A percentile compares a stretch with the other conserved stretches of the same genome.
These are phyloP conservation scores for Fusarium falciforme DNA, from an alignment of 2,329 filamentous ascomycete species.

Conservation along the genomic window DNA sequence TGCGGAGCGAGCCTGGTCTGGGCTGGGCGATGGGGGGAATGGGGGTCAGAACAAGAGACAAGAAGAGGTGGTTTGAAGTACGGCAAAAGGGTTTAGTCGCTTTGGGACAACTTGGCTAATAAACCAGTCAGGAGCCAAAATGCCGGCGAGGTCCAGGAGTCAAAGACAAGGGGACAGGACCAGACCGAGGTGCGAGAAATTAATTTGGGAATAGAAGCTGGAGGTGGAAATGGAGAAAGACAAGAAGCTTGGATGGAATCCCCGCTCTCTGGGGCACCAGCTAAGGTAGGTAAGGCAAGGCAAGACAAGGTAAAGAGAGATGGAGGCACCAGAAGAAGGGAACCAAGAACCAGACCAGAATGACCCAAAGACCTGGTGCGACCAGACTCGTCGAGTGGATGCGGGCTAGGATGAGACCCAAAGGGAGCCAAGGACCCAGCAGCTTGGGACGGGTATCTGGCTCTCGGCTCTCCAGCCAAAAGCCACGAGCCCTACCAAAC, in stretches of 20 bases:
- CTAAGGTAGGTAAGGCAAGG: background rate
- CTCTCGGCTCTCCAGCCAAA: slow-evolving; percentile 36
- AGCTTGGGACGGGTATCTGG: slow-evolving; percentile 47
- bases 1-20: background rate
- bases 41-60: background rate
- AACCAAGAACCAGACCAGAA: slow-evolving; percentile 19
- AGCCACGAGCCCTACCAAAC: slow-evolving; percentile 39
- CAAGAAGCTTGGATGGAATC: slow-evolving; percentile 35
- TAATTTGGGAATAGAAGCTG: slow-evolving; percentile 30
- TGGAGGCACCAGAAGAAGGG: slow-evolving; percentile 29
- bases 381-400: slow-evolving; percentile 33
- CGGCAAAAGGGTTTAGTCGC: background rate
- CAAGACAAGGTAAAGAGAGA: background rate
- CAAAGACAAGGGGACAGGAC: background rate
- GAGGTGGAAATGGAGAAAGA: slow-evolving; percentile 37
- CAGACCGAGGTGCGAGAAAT: slow-evolving; percentile 9
- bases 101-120: background rate
- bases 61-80: background rate
- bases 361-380: slow-evolving; percentile 34
- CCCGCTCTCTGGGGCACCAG: slow-evolving; percentile 19
- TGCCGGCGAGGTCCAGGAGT: slow-evolving; percentile 7
- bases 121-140: slow-evolving; percentile 11
- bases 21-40: slow-evolving; percentile 10
- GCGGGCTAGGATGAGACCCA: slow-evolving; percentile 21
- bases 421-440: slow-evolving; percentile 39